Evolutionary conservation across 441 rosid genomes (phyloP), one percentile per base, ranked within the genome.

Genomic region (Hura crepitans): DNA sequence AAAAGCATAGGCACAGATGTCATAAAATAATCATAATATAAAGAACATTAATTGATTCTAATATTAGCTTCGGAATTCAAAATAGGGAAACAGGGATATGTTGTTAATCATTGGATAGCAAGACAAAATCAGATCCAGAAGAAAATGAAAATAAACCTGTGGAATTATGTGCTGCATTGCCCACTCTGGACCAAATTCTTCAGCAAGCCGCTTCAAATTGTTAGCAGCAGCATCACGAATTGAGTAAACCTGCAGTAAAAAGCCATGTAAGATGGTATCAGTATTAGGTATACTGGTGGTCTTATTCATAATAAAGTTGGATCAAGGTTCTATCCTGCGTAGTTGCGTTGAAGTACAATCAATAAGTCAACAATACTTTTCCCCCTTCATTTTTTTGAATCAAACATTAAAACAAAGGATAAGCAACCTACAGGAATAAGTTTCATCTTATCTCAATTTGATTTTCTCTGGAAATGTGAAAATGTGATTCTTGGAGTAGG

Each of bases 181-280:
- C 99, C 99, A 95, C 30, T 95, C 97, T 17, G 99, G 91, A 72
- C 99, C 99, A 77, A 95, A 95, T 81, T 95, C 99, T 83, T 95
- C 99, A 22, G 93, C 97, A 10, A 95, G 96, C 23, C 97, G 95
- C 81, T 95, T 95, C 65, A 95, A 81, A 73, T 95, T 95, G 78
- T 86, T 92, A 47, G 99, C 96, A n/a, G 97, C 97, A 47, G 99
- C 99, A 82, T 94, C 99, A 72, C 99, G 97, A 71, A 94, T 94
- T 23, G 97, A 92, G 76, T 86, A 86, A 58, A 92, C 99, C 99
- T 94, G 74, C 78, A 81, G 63, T 51, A 56, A 57, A 71, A 62
- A 47, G 28, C 70, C 39, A 67, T 37, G 45, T 27, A 62, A 62
- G 62, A 62, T 17, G 62, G 59, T 56, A 49, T 66, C 65, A 62